These are phyloP conservation scores for Xylaria sp. DNA, from an alignment of 2,329 filamentous ascomycete species.

Conservation along the genomic window DNA sequence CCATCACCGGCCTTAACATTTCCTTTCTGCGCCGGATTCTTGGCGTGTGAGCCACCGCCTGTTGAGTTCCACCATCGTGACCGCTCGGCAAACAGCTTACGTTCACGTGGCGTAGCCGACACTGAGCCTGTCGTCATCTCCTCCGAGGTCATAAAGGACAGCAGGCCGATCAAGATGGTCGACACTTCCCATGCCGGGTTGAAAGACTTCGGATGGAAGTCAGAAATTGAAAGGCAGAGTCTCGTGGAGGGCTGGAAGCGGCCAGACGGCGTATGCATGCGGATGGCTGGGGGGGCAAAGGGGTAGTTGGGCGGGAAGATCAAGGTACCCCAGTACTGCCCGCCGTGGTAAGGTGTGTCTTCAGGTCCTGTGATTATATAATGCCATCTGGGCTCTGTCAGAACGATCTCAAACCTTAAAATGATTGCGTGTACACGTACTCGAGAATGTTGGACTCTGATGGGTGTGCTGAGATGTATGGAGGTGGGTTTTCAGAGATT, in stretches of 20 bases:
- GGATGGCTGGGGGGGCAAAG: slow-evolving; percentile 95
- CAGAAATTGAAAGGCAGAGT: slow-evolving; percentile 93
- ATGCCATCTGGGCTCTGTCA: slow-evolving; percentile 74
- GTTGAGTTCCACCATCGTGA: slow-evolving; percentile 98
- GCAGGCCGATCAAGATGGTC: slow-evolving; percentile 91
- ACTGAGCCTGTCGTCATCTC: slow-evolving; percentile 98
- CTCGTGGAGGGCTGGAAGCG: slow-evolving; percentile 94
- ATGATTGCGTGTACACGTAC: slow-evolving; percentile 59
- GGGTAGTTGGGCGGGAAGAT: slow-evolving; percentile 97
- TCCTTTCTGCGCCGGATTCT: slow-evolving; percentile 69
- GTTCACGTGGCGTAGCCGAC: slow-evolving; percentile 78
- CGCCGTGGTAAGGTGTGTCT: slow-evolving; percentile 90
- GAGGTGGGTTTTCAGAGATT: slow-evolving; percentile 79
- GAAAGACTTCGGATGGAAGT: slow-evolving; percentile 98
- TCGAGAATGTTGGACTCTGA: slow-evolving; percentile 93
- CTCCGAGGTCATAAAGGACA: slow-evolving; percentile 98
- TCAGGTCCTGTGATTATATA: slow-evolving; percentile 96
- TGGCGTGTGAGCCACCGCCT: slow-evolving; percentile 79
- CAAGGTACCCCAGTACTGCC: slow-evolving; percentile 98
- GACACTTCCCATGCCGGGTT: slow-evolving; percentile 99
- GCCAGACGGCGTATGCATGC: slow-evolving; percentile 97
- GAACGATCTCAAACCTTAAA: slow-evolving; percentile 29
- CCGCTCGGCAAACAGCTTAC: slow-evolving; percentile 78
- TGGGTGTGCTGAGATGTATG: slow-evolving; percentile 88
- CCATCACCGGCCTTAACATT: slow-evolving; percentile 93